Evolutionary conservation across 106 monocot species (phyloP).

Genomic region (Apostasia shenzhenica): DNA sequence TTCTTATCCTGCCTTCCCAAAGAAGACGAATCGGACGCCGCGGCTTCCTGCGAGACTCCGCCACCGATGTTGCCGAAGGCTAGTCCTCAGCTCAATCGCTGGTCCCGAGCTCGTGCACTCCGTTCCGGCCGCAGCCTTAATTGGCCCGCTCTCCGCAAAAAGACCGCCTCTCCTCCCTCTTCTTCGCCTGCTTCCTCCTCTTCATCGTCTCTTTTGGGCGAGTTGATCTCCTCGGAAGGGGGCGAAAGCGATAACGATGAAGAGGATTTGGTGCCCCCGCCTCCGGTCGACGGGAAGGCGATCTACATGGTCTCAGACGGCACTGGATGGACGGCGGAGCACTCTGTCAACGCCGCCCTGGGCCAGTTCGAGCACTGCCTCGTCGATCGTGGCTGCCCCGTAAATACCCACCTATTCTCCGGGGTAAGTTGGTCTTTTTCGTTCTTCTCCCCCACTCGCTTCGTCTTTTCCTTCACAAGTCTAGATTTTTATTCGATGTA

Average conservation of each 20-base stretch:
- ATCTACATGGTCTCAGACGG: slow-evolving; percentile 98
- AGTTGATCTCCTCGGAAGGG: not conserved
- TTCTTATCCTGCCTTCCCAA: not conserved
- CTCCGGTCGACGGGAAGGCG: slow-evolving; percentile 34
- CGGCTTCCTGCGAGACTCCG: not conserved
- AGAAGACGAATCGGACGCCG: not conserved
- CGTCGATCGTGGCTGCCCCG: slow-evolving; percentile 58
- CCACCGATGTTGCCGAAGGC: not conserved
- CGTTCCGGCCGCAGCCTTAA: slow-evolving; percentile 56
- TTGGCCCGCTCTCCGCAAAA: slow-evolving; percentile 19
- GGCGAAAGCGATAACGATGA: slow-evolving; percentile 11
- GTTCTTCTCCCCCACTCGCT: not conserved
- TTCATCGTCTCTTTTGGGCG: slow-evolving; percentile 1
- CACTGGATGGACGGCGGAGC: slow-evolving; percentile 93
- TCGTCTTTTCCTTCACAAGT: not conserved
- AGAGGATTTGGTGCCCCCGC: slow-evolving; percentile 1
- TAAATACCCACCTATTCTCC: slow-evolving; percentile 87
- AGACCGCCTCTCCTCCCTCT: not conserved
- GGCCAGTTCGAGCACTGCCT: slow-evolving; percentile 93
- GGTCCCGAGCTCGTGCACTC: slow-evolving; percentile 65
- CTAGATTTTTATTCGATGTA: too few species aligned
- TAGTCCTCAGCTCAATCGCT: slow-evolving; percentile 56
- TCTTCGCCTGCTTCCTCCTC: slow-evolving; percentile 1
- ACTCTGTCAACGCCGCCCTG: slow-evolving; percentile 78
- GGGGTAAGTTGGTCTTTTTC: slow-evolving; percentile 42